Evolutionary conservation across 257 asterid species (phyloP).

Genomic region (Jasminum sambac): DNA sequence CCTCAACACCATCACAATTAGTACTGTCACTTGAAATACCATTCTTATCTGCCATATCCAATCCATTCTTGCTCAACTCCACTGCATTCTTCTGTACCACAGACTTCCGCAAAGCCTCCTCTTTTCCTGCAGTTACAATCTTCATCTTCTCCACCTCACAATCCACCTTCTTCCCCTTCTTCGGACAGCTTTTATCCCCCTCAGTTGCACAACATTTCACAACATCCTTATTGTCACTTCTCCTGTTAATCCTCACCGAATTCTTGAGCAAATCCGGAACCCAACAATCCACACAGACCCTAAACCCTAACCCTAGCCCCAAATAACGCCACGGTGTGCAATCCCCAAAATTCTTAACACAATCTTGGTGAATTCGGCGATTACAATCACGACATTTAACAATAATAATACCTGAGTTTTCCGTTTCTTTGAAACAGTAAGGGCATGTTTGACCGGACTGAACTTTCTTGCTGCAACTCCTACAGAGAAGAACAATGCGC

Average conservation of each 20-base stretch:
- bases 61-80: conserved; percentile 28
- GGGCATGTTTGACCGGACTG: conserved; percentile 55
- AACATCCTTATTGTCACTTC: conserved; percentile 28
- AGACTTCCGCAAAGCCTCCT: conserved; percentile 33
- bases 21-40: conserved; percentile 30
- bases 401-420: conserved; percentile 40
- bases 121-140: conserved; percentile 35
- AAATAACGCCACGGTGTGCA: conserved; percentile 71
- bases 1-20: conserved; percentile 30
- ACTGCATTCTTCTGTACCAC: conserved; percentile 30
- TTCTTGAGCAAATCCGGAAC: conserved; percentile 68
- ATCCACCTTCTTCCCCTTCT: conserved; percentile 30
- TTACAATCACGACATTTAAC: conserved; percentile 51
- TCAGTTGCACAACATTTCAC: conserved; percentile 16
- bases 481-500: conserved; percentile 86
- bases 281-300: conserved; percentile 93
- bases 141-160: conserved; percentile 34
- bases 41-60: conserved; percentile 28
- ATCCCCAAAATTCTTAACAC: conserved; percentile 48
- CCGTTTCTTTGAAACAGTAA: conserved; percentile 64
- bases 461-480: conserved; percentile 49
- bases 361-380: conserved; percentile 54
- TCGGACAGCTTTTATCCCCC: conserved; percentile 28
- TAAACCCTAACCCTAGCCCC: conserved; percentile 34
- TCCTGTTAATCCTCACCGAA: conserved; percentile 39